Conservation (phyloP, 2,329 filamentous ascomycete genomes). For the Venturia aucupariae region DNA sequence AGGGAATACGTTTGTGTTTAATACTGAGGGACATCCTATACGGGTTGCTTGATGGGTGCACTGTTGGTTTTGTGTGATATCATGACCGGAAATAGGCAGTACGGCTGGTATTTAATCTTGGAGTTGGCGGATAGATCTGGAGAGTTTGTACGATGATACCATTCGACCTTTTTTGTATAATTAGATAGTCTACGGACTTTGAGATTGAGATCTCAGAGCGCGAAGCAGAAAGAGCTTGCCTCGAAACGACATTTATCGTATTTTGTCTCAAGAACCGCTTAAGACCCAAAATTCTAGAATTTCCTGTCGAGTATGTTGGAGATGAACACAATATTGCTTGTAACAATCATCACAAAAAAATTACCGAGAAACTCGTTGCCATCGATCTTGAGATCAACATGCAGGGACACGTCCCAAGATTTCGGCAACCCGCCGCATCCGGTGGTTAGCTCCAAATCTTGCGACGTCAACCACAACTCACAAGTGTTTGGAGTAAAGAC, state of each 20-base stretch:
- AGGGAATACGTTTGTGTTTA: conserved; percentile 44
- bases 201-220: background rate
- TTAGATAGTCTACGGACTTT: background rate
- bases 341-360: too few species aligned
- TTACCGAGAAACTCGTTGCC: background rate
- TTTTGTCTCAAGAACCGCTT: too few species aligned
- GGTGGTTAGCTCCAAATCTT: background rate
- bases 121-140: background rate
- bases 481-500: background rate
- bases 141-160: background rate
- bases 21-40: conserved; percentile 57
- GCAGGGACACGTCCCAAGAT: background rate
- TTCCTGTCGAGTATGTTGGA: too few species aligned
- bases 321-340: too few species aligned
- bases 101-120: background rate
- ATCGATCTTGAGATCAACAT: background rate
- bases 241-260: too few species aligned
- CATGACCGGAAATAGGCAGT: background rate
- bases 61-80: background rate
- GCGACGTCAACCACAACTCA: background rate
- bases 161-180: background rate
- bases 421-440: background rate
- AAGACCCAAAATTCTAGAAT: too few species aligned
- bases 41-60: conserved; percentile 27
- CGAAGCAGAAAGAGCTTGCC: background rate